Conservation (phyloP, 805 yeast genomes). For the Nakazawaea ernobii region DNA sequence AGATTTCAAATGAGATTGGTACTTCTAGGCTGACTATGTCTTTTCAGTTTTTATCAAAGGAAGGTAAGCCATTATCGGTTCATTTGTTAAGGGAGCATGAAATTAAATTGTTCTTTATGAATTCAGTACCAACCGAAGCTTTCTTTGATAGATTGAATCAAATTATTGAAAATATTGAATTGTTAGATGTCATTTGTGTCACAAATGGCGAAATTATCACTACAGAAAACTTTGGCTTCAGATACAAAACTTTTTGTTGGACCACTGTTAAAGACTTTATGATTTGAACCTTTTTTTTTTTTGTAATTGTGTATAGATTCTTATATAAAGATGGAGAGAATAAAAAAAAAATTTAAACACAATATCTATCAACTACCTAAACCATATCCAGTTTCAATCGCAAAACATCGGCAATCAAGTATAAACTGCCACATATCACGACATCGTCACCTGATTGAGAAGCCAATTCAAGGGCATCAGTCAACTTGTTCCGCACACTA, state of each 20-base stretch:
- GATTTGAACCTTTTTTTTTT: background rate
- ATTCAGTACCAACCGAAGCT: background rate
- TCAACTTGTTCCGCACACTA: constrained; percentile 18
- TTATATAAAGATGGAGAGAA: too few relatives aligned
- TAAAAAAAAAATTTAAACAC: too few relatives aligned
- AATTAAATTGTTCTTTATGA: constrained; percentile 9
- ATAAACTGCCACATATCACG: constrained; percentile 68
- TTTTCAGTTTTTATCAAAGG: constrained; percentile 9
- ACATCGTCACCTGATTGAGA: constrained; percentile 18
- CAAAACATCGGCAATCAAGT: constrained; percentile 55
- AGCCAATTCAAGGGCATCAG: constrained; percentile 22
- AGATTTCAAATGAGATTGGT: constrained; percentile 10
- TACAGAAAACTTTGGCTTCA: constrained; percentile 11
- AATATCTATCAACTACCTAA: too few relatives aligned
- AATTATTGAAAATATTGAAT: constrained; percentile 2
- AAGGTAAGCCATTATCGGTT: constrained; percentile 9
- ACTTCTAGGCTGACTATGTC: constrained; percentile 7
- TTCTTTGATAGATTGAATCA: constrained; percentile 9
- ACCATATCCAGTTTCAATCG: constrained; percentile 16
- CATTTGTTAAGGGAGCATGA: constrained; percentile 12
- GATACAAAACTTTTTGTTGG: constrained; percentile 12
- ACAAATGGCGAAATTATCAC: constrained; percentile 12
- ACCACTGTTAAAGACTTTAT: constrained; percentile 9
- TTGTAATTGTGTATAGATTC: background rate
- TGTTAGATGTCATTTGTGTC: constrained; percentile 8